Conservation (phyloP, 495 filamentous ascomycete species). For the Margaritispora aquatica region DNA sequence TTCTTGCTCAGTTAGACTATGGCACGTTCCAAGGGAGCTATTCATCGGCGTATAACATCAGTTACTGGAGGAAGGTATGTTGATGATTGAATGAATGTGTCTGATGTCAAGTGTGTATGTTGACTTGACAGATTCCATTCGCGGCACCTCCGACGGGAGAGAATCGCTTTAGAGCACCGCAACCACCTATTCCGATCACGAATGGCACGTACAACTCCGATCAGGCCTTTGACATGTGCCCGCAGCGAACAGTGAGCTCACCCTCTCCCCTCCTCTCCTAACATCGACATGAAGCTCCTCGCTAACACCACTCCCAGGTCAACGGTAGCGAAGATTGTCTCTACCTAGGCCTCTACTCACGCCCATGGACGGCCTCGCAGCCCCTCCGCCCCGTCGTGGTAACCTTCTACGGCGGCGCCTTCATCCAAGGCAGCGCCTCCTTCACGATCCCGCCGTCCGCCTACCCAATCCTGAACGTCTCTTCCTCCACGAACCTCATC, state of each 20-base stretch:
- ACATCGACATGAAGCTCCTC: neutral
- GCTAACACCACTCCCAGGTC: no score
- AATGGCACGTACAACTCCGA: conserved; percentile 49
- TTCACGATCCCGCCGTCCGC: conserved; percentile 47
- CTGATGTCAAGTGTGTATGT: neutral
- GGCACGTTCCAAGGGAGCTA: conserved; percentile 54
- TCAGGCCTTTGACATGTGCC: conserved; percentile 51
- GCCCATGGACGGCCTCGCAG: conserved; percentile 40
- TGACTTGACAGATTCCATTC: conserved; percentile 48
- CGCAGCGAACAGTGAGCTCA: conserved; percentile 39
- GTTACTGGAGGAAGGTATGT: conserved; percentile 44
- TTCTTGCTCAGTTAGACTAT: conserved; percentile 42
- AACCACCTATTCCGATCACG: conserved; percentile 33
- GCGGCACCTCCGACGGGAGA: conserved; percentile 49
- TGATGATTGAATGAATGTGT: neutral
- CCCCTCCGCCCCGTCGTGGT: conserved; percentile 49
- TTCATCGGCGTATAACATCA: conserved; percentile 38
- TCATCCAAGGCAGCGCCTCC: conserved; percentile 50
- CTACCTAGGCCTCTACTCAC: conserved; percentile 45
- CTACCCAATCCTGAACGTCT: conserved; percentile 50
- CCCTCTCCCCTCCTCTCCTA: neutral
- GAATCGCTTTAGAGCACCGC: conserved; percentile 44
- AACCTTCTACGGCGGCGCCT: conserved; percentile 56
- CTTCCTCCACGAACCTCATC: conserved; percentile 44
- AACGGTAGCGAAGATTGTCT: conserved; percentile 51